Conservation (phyloP, 164 flowering plant genomes). For the Aristolochia fimbriata region DNA sequence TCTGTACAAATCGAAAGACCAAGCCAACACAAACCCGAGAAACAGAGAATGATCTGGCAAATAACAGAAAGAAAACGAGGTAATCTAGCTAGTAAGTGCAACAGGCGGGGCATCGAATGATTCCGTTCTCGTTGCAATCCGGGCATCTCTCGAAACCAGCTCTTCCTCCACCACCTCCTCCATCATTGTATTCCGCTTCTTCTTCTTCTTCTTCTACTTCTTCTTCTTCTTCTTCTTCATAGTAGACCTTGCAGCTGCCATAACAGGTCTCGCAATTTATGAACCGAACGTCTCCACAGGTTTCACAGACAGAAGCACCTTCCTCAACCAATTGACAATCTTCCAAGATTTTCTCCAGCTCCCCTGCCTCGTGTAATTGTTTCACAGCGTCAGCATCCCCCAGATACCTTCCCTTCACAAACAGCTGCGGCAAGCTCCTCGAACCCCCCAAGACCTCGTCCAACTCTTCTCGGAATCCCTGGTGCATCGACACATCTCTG, state of each 20-base stretch:
- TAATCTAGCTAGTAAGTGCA: constrained; percentile 25
- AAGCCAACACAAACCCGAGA: neutral
- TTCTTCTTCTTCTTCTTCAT: constrained; percentile 32
- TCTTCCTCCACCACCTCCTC: too few species aligned
- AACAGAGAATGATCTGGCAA: too few species aligned
- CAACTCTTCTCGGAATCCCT: constrained; percentile 68
- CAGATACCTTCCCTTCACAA: constrained; percentile 47
- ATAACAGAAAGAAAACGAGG: too few species aligned
- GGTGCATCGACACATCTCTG: constrained; percentile 89
- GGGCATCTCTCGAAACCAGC: constrained; percentile 53
- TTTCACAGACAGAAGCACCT: constrained; percentile 42
- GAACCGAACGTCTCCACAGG: constrained; percentile 81
- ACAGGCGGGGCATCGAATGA: constrained; percentile 63
- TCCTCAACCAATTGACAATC: constrained; percentile 44
- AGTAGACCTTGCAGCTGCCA: constrained; percentile 81
- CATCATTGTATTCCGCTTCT: constrained; percentile 9
- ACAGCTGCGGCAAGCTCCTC: constrained; percentile 53
- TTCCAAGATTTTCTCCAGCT: constrained; percentile 48
- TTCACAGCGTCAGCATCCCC: constrained; percentile 76
- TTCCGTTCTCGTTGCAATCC: constrained; percentile 86
- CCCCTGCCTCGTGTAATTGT: constrained; percentile 64
- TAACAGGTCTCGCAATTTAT: constrained; percentile 75
- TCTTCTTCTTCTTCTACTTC: constrained; percentile 37
- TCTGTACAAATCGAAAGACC: constrained; percentile 1
- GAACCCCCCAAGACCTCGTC: constrained; percentile 43